Conservation (phyloP, 192 early-diverging fungal species). For the Gaertneriomyces semiglobifer region DNA sequence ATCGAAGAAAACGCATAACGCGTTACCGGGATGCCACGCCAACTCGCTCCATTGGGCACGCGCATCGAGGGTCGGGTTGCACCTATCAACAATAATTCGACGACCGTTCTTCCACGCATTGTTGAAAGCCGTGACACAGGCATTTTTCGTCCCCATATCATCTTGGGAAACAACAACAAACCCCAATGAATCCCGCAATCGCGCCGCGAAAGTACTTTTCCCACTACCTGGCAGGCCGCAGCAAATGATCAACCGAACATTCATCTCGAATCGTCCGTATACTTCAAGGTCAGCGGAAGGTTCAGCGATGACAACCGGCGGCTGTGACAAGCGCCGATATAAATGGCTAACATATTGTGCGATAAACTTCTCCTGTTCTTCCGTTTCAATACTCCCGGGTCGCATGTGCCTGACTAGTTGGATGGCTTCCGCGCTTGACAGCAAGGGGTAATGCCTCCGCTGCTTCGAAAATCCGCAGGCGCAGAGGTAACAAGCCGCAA, state of each 20-base stretch:
- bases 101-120: not conserved
- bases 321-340: constrained; percentile 1
- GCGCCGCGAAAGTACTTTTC: constrained; percentile 36
- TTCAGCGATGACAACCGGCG: not conserved
- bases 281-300: not conserved
- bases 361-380: constrained; percentile 41
- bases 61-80: constrained; percentile 36
- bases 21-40: constrained; percentile 11
- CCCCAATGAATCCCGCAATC: constrained; percentile 2
- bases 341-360: constrained; percentile 26
- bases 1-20: constrained; percentile 34
- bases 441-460: constrained; percentile 8
- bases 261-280: not conserved
- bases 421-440: constrained; percentile 36
- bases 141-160: constrained; percentile 24
- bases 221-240: constrained; percentile 42
- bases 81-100: constrained; percentile 36
- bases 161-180: constrained; percentile 39
- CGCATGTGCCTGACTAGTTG: constrained; percentile 32
- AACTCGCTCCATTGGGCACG: constrained; percentile 27
- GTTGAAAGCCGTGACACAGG: constrained; percentile 23
- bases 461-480: constrained; percentile 28
- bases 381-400: constrained; percentile 42
- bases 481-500: constrained; percentile 36
- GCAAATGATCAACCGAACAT: constrained; percentile 29